Evolutionary conservation across 1,284 basidiomycete genomes (phyloP), one percentile per base, ranked within the genome.

Genomic region (Leccinum subatratum): DNA sequence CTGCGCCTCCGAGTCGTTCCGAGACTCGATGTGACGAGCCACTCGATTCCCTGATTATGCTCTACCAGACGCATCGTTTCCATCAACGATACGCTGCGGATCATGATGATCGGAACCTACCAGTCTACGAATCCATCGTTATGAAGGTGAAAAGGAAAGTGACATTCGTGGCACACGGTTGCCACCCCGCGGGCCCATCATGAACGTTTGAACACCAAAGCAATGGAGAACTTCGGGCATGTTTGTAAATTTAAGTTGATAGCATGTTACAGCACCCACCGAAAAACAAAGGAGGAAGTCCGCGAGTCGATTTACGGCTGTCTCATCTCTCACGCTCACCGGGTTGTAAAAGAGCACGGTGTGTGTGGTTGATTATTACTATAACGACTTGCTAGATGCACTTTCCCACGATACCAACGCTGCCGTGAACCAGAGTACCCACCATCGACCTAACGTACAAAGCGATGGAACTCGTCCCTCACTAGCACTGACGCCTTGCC

Each of bases 91-190:
- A 25, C 25, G 30, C 30, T 69, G 71, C 64, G 74, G 72, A 75
- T 75, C 25, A 25, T 25, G 65, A 68, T 62, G 66, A 66, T 73
- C 74, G 64, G 72, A 73, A 75, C 57, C 30, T 63, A 32, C 34
- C 12, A 57, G 54, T 28, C 54, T 45, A 64, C 62, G 66, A 64
- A 22, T 59, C 61, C 64, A 57, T 60, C 65, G 63, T 56, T 42
- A 57, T 5, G 54, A 28, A 59, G 60, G 30, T 64, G 72, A 65
- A 66, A 68, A 70, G 62, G 64, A 66, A 72, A 56, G 39, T 63
- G 66, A 61, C 71, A 67, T 63, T 8, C 63, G 57, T 63, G 63
- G 64, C 63, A 64, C 64, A 65, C 39, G 59, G 68, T 68, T 71
- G 48, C 63, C 54, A 66, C 61, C 54, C 54, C 63, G 65, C 16